A percentile compares a stretch with the other conserved stretches of the same genome.
Conservation (phyloP, 208 protist species). For the Acanthamoeba healyi region DNA sequence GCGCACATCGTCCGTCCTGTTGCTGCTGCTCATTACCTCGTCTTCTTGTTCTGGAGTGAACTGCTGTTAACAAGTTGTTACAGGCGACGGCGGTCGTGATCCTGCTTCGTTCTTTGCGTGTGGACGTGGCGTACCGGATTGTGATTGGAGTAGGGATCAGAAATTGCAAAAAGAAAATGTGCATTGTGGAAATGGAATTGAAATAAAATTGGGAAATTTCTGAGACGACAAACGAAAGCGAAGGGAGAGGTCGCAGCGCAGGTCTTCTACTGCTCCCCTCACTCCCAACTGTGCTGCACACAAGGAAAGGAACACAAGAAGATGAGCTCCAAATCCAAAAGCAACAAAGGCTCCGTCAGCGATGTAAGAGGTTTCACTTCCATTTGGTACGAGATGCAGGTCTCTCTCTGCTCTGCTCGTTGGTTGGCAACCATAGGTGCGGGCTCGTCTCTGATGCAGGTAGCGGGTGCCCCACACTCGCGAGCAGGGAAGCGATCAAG, state of each 20-base stretch:
- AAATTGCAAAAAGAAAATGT: no score
- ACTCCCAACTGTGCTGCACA: background rate
- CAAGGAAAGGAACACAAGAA: background rate
- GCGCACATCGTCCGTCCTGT: background rate
- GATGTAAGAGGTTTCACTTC: background rate
- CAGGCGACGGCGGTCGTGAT: no score
- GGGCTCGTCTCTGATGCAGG: background rate
- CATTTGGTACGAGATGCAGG: background rate
- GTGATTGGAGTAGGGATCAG: no score
- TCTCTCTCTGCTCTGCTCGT: background rate
- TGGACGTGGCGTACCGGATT: no score
- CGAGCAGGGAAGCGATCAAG: background rate
- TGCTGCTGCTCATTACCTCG: no score
- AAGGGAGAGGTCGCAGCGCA: no score
- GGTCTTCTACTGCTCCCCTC: no score
- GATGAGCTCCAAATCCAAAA: background rate
- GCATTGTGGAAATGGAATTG: no score
- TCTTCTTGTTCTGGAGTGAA: no score
- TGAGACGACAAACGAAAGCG: no score
- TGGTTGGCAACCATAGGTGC: background rate
- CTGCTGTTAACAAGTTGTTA: background rate
- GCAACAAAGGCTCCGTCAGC: background rate
- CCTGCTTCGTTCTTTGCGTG: no score
- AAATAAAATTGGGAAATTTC: no score
- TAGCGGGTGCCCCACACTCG: background rate